phyloP scores from a whole-genome alignment of 345 rosid species.

The Microthlaspi erraticum region DNA sequence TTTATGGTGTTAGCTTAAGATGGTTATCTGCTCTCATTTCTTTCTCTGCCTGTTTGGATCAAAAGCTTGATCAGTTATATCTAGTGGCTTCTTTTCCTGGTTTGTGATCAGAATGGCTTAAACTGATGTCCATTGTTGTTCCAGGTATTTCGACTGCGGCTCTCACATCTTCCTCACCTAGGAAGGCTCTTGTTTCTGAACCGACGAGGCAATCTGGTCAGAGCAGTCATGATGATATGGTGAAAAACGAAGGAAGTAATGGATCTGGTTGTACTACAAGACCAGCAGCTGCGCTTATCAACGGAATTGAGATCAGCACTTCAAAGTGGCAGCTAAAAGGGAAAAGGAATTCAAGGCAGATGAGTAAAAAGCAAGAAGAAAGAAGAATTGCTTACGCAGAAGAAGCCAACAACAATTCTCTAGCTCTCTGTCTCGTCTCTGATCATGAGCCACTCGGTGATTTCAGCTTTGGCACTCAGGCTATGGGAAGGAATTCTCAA shows the following conservation, averaged over 20 bases:
- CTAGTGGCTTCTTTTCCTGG: conserved; percentile 19
- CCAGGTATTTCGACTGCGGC: conserved; percentile 56
- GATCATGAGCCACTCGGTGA: conserved; percentile 66
- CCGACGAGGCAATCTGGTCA: conserved; percentile 54
- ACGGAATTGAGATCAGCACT: conserved; percentile 60
- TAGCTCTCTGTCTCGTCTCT: conserved; percentile 47
- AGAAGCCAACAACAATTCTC: conserved; percentile 47
- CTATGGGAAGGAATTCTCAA: conserved; percentile 48
- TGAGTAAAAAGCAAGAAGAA: conserved; percentile 64
- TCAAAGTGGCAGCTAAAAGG: conserved; percentile 92
- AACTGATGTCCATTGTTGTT: conserved; percentile 27
- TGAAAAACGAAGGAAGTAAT: conserved; percentile 47
- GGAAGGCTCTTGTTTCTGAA: conserved; percentile 51
- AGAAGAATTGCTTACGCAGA: conserved; percentile 41
- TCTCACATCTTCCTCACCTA: conserved; percentile 38
- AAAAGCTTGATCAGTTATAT: conserved; percentile 5
- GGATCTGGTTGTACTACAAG: conserved; percentile 23
- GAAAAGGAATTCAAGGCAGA: conserved; percentile 83
- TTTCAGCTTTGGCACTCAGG: conserved; percentile 52
- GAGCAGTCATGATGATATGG: conserved; percentile 53
- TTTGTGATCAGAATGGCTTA: conserved; percentile 26
- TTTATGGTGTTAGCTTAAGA: not conserved
- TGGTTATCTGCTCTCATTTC: not conserved
- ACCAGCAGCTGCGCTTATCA: conserved; percentile 26
- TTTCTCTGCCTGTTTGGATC: conserved; percentile 4